Evolutionary conservation across 2,329 filamentous ascomycete species (phyloP).

Genomic region (Metarhizium humberi): DNA sequence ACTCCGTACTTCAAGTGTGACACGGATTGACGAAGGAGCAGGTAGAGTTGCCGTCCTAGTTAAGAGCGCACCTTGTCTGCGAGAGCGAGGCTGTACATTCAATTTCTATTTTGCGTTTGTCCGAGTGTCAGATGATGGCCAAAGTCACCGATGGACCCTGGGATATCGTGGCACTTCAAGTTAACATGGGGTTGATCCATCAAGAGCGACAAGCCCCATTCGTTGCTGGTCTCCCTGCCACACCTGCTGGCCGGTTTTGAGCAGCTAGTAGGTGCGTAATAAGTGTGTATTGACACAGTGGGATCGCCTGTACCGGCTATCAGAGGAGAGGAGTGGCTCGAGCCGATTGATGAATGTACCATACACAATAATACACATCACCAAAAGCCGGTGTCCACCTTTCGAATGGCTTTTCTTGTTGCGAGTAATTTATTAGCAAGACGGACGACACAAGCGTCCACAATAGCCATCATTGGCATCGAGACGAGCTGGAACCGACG

Average conservation of each 20-base stretch:
- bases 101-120: too few relatives aligned
- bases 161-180: background rate
- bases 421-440: background rate
- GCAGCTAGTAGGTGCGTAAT: background rate
- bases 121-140: background rate
- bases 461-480: background rate
- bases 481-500: background rate
- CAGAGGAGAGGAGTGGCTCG: background rate
- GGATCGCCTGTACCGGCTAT: background rate
- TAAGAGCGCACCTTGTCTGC: background rate
- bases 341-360: background rate
- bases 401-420: background rate
- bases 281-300: background rate
- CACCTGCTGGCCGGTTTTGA: background rate
- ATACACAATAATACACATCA: background rate
- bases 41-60: background rate
- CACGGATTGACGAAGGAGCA: background rate
- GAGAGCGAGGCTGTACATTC: too few relatives aligned
- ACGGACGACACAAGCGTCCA: background rate
- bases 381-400: background rate
- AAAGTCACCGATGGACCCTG: background rate
- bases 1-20: background rate
- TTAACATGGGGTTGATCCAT: background rate
- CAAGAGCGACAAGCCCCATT: background rate
- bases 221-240: background rate